Evolutionary conservation across 2,329 filamentous ascomycete genomes (phyloP), one percentile per base, ranked within the genome.

Genomic region (Colletotrichum sp.): DNA sequence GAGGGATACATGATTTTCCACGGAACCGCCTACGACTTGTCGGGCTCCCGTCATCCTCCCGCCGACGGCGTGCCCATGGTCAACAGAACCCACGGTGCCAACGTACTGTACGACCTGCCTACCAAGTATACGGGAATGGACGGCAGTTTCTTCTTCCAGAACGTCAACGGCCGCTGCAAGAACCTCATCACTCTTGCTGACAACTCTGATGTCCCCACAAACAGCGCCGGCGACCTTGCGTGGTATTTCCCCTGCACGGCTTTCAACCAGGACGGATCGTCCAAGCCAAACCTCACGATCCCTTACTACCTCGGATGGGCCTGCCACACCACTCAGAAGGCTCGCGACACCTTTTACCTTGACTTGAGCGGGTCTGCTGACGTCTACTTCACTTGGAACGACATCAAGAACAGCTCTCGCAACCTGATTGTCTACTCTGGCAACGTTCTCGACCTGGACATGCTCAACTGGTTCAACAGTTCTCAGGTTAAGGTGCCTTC

Each of bases 141-240:
- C 82, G 96, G 95, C 73, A 98, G 96, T 82, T 99, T 99, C 83
- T 86, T 99, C 81, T 99, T 99, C 86, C 97, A 99, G 83, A 98
- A 98, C 79, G 97, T 99, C 84, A 99, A 99, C 80, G 97, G 97
- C 63, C 94, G 94, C 77, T 99, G 97, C 90, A 99, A 98, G 86
- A 94, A 90, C 12, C 85, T 98, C 72, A 98, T 99, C 82, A 98
- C 92, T 1, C 85, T 89, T 9, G 91, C 94, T 2, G 82, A 89
- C 2, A 88, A 88, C 71, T 97, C 96, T 1, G 93, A 95, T 79
- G 92, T 99, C 10, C 95, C 96, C 2, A 94, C 94, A 7, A 93
- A 98, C 82, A 85, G 84, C 30, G 86, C 93, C 68, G 92, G 92
- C 13, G 87, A 98, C 73, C 86, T 99, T 76, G 97, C 94, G 3